Conservation (phyloP, 2,329 filamentous ascomycete species). For the Pseudogymnoascus destructans region DNA sequence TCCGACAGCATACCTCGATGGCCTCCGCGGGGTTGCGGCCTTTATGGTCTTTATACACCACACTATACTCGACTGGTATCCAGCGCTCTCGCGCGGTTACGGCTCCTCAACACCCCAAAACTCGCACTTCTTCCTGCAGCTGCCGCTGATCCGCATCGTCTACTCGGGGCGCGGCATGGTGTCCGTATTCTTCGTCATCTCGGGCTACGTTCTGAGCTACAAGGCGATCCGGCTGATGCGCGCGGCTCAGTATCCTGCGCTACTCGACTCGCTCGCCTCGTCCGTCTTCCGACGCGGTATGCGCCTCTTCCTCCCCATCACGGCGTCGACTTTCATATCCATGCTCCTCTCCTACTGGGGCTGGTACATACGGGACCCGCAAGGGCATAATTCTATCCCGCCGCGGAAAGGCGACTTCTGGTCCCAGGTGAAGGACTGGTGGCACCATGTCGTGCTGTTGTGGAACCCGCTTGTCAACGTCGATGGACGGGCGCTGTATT, state of each 20-base stretch:
- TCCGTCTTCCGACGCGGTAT: slow-evolving; percentile 35
- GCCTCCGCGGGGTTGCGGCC: slow-evolving; percentile 36
- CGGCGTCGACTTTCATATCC: slow-evolving; percentile 30
- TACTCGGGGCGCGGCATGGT: slow-evolving; percentile 36
- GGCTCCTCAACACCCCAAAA: slow-evolving; percentile 26
- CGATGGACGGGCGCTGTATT: not conserved
- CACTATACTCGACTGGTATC: slow-evolving; percentile 29
- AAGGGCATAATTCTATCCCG: not conserved
- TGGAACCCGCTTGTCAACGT: not conserved
- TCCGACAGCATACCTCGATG: slow-evolving; percentile 36
- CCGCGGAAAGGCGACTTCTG: not conserved
- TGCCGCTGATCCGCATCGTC: slow-evolving; percentile 33
- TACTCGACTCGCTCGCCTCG: slow-evolving; percentile 31
- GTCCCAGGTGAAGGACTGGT: not conserved
- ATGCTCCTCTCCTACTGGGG: slow-evolving; percentile 11
- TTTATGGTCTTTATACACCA: slow-evolving; percentile 37
- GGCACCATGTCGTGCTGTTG: not conserved
- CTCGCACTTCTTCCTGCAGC: slow-evolving; percentile 28
- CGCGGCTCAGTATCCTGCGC: slow-evolving; percentile 16
- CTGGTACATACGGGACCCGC: slow-evolving; percentile 9
- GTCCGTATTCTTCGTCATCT: slow-evolving; percentile 39
- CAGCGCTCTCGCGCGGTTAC: slow-evolving; percentile 24
- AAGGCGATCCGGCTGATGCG: slow-evolving; percentile 33
- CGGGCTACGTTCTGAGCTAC: slow-evolving; percentile 35
- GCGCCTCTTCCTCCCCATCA: slow-evolving; percentile 34